Percentiles rank a stretch among this genome's conserved stretches.
These are phyloP conservation scores for Drechslerella dactyloides DNA, from an alignment of 2,329 filamentous ascomycete genomes.

Conservation along the genomic window DNA sequence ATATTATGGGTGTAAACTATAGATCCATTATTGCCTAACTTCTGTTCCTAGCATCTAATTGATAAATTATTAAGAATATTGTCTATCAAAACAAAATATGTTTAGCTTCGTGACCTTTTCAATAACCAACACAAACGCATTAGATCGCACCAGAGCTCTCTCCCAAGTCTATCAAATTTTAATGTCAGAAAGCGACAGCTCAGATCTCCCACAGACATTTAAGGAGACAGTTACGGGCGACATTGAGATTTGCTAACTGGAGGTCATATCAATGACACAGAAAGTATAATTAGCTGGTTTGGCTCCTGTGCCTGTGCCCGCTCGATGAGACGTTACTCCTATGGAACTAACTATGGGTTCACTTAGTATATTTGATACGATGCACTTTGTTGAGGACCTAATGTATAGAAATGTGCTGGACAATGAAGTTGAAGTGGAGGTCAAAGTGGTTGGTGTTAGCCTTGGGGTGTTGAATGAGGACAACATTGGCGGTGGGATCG, in stretches of 20 bases:
- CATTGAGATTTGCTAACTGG: slow-evolving; percentile 11
- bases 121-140: neutral
- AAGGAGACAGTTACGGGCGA: slow-evolving; percentile 3
- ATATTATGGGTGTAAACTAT: slow-evolving; percentile 22
- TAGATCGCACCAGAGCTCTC: slow-evolving; percentile 5
- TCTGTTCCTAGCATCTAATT: slow-evolving; percentile 16
- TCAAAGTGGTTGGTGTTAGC: slow-evolving; percentile 58
- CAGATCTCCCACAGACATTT: slow-evolving; percentile 11
- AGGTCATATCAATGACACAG: neutral
- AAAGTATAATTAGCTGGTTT: neutral
- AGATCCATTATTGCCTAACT: neutral
- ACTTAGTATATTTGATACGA: slow-evolving; percentile 16
- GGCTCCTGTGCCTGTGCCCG: neutral
- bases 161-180: slow-evolving; percentile 7
- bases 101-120: slow-evolving; percentile 15
- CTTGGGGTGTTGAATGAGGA: slow-evolving; percentile 27
- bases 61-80: slow-evolving; percentile 17
- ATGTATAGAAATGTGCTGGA: slow-evolving; percentile 12
- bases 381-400: slow-evolving; percentile 29
- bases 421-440: slow-evolving; percentile 59
- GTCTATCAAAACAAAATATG: slow-evolving; percentile 7
- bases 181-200: neutral
- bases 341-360: slow-evolving; percentile 14
- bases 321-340: slow-evolving; percentile 7
- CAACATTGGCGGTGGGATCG: slow-evolving; percentile 39